These are phyloP conservation scores for Pyrrhoderma noxium DNA, from an alignment of 1,284 basidiomycete species.

Conservation along the genomic window DNA sequence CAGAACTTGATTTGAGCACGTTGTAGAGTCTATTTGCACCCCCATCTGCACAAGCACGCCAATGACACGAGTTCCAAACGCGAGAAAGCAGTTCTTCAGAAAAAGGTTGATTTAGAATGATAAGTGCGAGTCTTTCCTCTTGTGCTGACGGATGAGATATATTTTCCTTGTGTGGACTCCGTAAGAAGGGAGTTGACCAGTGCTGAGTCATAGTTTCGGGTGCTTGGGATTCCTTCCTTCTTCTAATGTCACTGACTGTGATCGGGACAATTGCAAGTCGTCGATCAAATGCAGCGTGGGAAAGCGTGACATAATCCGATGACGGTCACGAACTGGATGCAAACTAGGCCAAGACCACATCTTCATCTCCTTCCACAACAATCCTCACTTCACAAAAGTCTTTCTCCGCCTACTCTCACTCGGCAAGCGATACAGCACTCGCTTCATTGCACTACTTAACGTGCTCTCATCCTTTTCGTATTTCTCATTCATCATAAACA, in stretches of 20 bases:
- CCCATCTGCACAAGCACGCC: conserved; percentile 84
- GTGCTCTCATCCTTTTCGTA: too few relatives aligned
- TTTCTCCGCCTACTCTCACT: too few relatives aligned
- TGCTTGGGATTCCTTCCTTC: not conserved
- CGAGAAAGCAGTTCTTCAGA: conserved; percentile 51
- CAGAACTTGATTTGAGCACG: conserved; percentile 28
- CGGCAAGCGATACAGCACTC: too few relatives aligned
- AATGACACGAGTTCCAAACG: conserved; percentile 63
- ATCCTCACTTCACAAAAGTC: conserved; percentile 10
- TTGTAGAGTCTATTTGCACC: conserved; percentile 88
- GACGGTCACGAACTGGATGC: not conserved
- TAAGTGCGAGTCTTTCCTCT: conserved; percentile 47
- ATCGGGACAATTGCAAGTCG: not conserved
- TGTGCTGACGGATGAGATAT: not conserved
- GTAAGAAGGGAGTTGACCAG: conserved; percentile 13
- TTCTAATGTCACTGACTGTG: too few relatives aligned
- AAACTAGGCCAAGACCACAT: conserved; percentile 6
- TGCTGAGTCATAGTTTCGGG: conserved; percentile 1
- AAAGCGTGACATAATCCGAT: not conserved
- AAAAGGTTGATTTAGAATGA: conserved; percentile 89
- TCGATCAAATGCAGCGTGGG: not conserved
- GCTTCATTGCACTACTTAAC: not conserved
- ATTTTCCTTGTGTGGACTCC: too few relatives aligned
- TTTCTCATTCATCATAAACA: too few relatives aligned
- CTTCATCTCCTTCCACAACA: not conserved